Conservation (phyloP, 257 asterid genomes). For the Solanum corneliomulleri region DNA sequence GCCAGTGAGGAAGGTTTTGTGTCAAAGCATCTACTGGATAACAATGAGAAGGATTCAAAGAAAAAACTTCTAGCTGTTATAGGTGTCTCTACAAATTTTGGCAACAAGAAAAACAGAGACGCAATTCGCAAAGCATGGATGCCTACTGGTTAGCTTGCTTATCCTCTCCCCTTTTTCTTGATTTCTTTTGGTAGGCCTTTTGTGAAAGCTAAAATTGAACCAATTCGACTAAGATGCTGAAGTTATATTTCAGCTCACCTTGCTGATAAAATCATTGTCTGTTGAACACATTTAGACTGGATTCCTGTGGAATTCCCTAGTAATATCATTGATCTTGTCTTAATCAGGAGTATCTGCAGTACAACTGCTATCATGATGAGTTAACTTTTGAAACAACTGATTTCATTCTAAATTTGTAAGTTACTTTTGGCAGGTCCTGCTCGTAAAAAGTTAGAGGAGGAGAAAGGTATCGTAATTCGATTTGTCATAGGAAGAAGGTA, state of each 20-base stretch:
- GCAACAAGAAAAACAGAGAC: constrained; percentile 68
- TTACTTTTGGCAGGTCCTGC: constrained; percentile 35
- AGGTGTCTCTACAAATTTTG: constrained; percentile 69
- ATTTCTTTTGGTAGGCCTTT: background rate
- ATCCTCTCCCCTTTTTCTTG: background rate
- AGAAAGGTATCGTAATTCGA: constrained; percentile 65
- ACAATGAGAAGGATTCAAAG: constrained; percentile 27
- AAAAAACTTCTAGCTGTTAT: constrained; percentile 64
- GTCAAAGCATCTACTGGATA: constrained; percentile 30
- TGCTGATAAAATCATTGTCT: background rate
- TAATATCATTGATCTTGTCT: background rate
- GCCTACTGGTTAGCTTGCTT: constrained; percentile 43
- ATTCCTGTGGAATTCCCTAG: background rate
- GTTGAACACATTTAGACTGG: background rate
- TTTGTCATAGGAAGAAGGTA: constrained; percentile 91
- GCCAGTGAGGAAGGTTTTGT: constrained; percentile 75
- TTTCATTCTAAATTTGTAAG: background rate
- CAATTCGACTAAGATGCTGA: background rate
- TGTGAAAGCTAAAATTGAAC: background rate
- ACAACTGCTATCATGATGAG: background rate
- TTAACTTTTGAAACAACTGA: background rate
- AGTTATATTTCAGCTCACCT: background rate
- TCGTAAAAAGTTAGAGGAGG: constrained; percentile 55
- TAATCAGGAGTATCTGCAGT: background rate
- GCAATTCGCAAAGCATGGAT: constrained; percentile 93